Percentiles rank a stretch among this genome's conserved stretches.
Evolutionary conservation across 768 basidiomycete species (phyloP).

Genomic region (Pleurotus salmoneostramineus): DNA sequence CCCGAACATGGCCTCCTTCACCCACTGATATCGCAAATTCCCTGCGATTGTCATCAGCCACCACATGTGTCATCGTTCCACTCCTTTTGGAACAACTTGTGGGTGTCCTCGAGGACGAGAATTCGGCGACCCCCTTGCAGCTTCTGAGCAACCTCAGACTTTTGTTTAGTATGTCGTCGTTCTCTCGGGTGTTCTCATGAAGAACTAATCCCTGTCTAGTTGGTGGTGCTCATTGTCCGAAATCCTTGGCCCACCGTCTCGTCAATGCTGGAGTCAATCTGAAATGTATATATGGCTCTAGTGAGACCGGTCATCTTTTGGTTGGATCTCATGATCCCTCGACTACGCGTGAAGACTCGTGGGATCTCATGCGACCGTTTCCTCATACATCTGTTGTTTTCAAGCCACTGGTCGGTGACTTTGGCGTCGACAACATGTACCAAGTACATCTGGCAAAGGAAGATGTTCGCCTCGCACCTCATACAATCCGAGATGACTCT

Average conservation of each 20-base stretch:
- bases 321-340: constrained; percentile 7
- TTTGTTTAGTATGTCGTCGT: constrained; percentile 6
- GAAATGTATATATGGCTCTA: constrained; percentile 10
- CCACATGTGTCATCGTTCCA: constrained; percentile 10
- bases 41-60: background rate
- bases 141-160: constrained; percentile 4
- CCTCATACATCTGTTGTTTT: constrained; percentile 10
- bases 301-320: constrained; percentile 12
- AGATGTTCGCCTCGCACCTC: constrained; percentile 8
- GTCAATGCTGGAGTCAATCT: constrained; percentile 8
- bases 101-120: constrained; percentile 1
- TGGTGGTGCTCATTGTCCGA: constrained; percentile 13
- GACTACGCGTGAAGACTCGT: background rate
- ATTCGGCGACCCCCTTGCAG: background rate
- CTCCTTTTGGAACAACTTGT: constrained; percentile 10
- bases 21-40: constrained; percentile 10
- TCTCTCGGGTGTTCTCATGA: background rate
- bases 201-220: background rate
- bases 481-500: background rate
- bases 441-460: constrained; percentile 6
- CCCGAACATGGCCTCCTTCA: constrained; percentile 11
- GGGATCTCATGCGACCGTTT: constrained; percentile 10
- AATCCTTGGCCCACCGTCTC: constrained; percentile 7
- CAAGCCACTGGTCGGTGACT: constrained; percentile 2
- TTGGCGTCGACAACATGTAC: background rate